Conservation (phyloP, 2,329 filamentous ascomycete species). For the Bipolaris cookei region DNA sequence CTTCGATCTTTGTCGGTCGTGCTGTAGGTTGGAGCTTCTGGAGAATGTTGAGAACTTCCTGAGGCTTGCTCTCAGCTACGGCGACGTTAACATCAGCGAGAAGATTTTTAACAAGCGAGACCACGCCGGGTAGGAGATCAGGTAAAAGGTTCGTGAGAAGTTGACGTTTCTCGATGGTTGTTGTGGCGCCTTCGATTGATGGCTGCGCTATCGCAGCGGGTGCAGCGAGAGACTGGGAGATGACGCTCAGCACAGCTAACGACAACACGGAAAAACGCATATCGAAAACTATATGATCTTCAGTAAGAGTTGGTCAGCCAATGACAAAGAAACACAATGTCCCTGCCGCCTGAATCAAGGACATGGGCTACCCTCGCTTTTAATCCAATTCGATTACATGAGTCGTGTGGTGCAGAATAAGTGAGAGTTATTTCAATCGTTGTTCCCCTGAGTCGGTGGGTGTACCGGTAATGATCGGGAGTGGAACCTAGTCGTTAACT, state of each 20-base stretch:
- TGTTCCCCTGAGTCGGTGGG: constrained; percentile 1
- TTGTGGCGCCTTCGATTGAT: not conserved
- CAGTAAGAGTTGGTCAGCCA: not conserved
- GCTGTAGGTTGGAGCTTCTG: constrained; percentile 21
- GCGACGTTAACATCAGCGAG: constrained; percentile 23
- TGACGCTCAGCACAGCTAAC: constrained; percentile 20
- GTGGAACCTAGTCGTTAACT: constrained; percentile 2
- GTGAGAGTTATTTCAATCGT: not conserved
- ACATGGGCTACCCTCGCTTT: not conserved
- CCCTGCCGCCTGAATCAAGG: not conserved
- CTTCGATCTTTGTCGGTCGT: constrained; percentile 26
- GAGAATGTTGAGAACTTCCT: constrained; percentile 21
- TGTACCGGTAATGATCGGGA: not conserved
- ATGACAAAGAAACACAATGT: not conserved
- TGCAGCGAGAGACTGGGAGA: constrained; percentile 14
- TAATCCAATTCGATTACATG: constrained; percentile 1
- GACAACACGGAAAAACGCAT: constrained; percentile 19
- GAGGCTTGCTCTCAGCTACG: constrained; percentile 20
- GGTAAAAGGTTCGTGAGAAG: constrained; percentile 8
- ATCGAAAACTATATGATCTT: not conserved
- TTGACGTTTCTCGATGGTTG: constrained; percentile 20
- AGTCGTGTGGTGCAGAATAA: constrained; percentile 5
- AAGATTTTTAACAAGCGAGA: constrained; percentile 13
- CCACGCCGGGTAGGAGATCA: constrained; percentile 14
- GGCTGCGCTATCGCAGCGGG: constrained; percentile 3